These are phyloP conservation scores for Saprolegnia diclina DNA, from an alignment of 352 stramenopile species.

Conservation along the genomic window DNA sequence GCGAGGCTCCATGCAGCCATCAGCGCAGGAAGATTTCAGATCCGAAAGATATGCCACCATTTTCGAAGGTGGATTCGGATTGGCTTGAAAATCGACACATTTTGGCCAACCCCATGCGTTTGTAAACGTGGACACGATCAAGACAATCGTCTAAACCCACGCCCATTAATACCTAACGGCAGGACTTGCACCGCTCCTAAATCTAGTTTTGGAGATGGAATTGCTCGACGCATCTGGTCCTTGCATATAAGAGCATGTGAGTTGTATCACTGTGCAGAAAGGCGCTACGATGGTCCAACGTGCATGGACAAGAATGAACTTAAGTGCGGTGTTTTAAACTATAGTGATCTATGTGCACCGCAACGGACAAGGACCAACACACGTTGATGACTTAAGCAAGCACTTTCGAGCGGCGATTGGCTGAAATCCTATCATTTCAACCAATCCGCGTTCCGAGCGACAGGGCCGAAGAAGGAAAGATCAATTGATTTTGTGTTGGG, in stretches of 20 bases:
- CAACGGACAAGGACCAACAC: not conserved
- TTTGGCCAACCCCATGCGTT: constrained; percentile 5
- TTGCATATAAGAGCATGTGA: too few species aligned
- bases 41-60: not conserved
- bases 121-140: too few species aligned
- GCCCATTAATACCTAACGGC: too few species aligned
- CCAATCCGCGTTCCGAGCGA: not conserved
- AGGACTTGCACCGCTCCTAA: too few species aligned
- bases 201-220: too few species aligned
- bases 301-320: too few species aligned
- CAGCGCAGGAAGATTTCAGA: not conserved
- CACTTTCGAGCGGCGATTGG: not conserved
- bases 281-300: too few species aligned
- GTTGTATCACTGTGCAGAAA: too few species aligned
- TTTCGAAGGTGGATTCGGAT: not conserved
- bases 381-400: not conserved
- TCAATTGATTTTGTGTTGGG: not conserved
- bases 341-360: not conserved
- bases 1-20: not conserved
- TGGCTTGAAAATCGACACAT: not conserved
- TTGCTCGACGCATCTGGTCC: too few species aligned
- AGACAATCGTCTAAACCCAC: too few species aligned
- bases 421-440: not conserved
- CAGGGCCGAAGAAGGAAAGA: not conserved
- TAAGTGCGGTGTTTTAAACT: not conserved